Percentiles rank a stretch among this genome's conserved stretches.
phyloP scores from a whole-genome alignment of 1,284 basidiomycete genomes.

The Cronartium ribicola region DNA sequence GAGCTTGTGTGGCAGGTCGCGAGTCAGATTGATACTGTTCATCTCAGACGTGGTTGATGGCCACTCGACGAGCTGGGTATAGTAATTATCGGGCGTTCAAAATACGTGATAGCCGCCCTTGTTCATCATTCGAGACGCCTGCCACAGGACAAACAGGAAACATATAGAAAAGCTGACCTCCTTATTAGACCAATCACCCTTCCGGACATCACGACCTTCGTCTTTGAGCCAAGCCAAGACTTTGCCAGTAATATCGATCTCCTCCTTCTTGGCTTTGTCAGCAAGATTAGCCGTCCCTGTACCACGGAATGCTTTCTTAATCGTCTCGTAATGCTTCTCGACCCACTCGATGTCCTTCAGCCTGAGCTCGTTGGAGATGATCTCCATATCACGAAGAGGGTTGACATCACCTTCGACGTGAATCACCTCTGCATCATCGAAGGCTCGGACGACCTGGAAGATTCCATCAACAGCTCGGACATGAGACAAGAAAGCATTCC shows the following conservation, averaged over 20 bases:
- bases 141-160: constrained; percentile 5
- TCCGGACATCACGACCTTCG: constrained; percentile 86
- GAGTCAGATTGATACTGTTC: constrained; percentile 41
- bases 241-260: constrained; percentile 83
- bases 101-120: constrained; percentile 59
- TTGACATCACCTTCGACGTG: constrained; percentile 99
- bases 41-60: constrained; percentile 58
- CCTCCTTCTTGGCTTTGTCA: constrained; percentile 94
- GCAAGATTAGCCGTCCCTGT: constrained; percentile 77
- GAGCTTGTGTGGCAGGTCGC: not conserved
- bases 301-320: constrained; percentile 68
- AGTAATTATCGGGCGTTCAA: constrained; percentile 59
- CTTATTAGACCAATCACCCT: constrained; percentile 92
- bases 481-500: constrained; percentile 95
- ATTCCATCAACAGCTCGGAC: constrained; percentile 98
- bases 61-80: constrained; percentile 67
- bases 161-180: constrained; percentile 75
- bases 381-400: constrained; percentile 94
- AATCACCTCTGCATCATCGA: constrained; percentile 97
- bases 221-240: constrained; percentile 72
- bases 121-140: constrained; percentile 61
- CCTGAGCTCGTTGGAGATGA: constrained; percentile 87
- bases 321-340: constrained; percentile 77
- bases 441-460: constrained; percentile 96
- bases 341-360: constrained; percentile 99